Percentiles rank a stretch among this genome's conserved stretches.
Conservation (phyloP, 225 moss, liverwort and hornwort genomes). For the Polytrichum formosum region DNA sequence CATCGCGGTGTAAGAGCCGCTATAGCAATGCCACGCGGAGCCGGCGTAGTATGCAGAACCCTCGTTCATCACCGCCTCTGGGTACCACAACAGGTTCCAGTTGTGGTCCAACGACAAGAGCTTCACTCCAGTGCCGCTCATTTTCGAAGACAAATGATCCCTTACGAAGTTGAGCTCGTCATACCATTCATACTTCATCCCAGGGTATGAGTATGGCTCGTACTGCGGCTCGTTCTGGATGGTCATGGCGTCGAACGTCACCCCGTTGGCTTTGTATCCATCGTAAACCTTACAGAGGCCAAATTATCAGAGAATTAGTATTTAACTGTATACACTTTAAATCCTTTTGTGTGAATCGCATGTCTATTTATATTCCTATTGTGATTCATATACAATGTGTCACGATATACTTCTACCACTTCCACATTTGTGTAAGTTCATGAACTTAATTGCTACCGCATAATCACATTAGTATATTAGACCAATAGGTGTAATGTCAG, state of each 20-base stretch:
- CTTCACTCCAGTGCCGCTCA: constrained; percentile 38
- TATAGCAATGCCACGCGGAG: constrained; percentile 54
- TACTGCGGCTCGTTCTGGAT: constrained; percentile 46
- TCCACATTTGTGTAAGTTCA: too few species aligned
- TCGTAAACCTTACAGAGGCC: constrained; percentile 22
- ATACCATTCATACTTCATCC: constrained; percentile 43
- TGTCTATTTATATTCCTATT: too few species aligned
- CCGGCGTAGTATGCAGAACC: constrained; percentile 37
- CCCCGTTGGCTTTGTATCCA: constrained; percentile 23
- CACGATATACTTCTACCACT: too few species aligned
- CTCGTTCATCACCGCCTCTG: constrained; percentile 31
- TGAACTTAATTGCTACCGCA: too few species aligned
- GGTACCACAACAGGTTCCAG: constrained; percentile 37
- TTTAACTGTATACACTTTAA: too few species aligned
- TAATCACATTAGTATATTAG: too few species aligned
- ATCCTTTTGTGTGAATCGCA: too few species aligned
- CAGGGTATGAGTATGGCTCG: constrained; percentile 30
- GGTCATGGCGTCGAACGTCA: constrained; percentile 34
- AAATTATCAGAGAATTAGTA: too few species aligned
- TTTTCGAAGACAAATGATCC: constrained; percentile 16
- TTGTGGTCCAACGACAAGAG: constrained; percentile 42
- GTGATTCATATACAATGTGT: too few species aligned
- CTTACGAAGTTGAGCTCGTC: constrained; percentile 51
- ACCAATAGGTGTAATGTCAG: too few species aligned
- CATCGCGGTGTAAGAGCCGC: constrained; percentile 22